Percentiles rank a stretch among this genome's conserved stretches.
Conservation (phyloP, 768 basidiomycete genomes). For the Lentinula aciculospora region DNA sequence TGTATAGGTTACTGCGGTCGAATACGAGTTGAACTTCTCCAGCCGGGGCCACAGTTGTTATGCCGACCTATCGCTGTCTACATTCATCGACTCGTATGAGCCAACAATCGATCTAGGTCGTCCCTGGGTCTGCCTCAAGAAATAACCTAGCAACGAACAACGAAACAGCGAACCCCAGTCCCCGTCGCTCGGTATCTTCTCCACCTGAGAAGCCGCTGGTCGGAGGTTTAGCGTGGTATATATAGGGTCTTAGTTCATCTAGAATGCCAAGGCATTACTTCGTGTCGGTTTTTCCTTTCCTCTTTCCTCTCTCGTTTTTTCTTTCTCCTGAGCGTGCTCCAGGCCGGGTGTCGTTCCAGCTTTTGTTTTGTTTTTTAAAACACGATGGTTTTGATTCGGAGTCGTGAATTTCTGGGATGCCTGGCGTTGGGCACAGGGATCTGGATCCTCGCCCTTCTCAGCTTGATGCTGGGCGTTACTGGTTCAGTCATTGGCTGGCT, state of each 20-base stretch:
- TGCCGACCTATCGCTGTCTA: not conserved
- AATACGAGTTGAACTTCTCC: no score
- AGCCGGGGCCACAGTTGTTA: not conserved
- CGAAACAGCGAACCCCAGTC: not conserved
- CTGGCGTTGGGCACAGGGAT: conserved; percentile 14
- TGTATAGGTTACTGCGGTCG: no score
- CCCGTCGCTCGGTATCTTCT: not conserved
- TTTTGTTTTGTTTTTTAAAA: not conserved
- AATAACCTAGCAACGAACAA: not conserved
- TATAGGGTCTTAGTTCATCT: not conserved
- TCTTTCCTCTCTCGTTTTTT: not conserved
- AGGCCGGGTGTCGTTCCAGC: conserved; percentile 1
- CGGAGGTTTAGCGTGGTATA: not conserved
- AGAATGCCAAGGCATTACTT: not conserved
- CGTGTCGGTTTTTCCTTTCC: not conserved
- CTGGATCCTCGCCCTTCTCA: conserved; percentile 14
- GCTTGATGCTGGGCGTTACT: conserved; percentile 11
- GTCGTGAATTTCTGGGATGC: conserved; percentile 15
- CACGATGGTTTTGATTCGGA: conserved; percentile 17
- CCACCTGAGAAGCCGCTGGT: not conserved
- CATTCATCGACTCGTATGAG: not conserved
- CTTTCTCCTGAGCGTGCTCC: conserved; percentile 5
- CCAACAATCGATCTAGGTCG: no score
- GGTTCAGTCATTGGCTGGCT: conserved; percentile 17
- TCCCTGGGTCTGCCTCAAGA: no score